Evolutionary conservation across 163 green algal species (phyloP).

Genomic region (Scenedesmus sp.): DNA sequence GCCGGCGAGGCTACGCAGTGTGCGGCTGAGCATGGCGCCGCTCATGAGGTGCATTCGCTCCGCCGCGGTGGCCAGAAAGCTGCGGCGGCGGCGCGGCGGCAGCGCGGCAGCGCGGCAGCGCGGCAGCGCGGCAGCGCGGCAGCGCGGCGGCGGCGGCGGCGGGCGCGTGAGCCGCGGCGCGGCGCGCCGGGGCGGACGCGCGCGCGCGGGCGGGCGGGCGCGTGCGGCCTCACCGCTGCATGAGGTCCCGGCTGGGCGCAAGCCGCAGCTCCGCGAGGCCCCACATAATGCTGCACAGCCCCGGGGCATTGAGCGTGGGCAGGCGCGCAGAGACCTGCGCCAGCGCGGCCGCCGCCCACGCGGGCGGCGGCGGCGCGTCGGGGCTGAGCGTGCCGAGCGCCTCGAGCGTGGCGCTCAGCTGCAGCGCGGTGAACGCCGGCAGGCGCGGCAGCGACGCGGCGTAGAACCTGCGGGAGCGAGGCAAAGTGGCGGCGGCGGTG

Average conservation of each 20-base stretch:
- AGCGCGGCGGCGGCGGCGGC: too few relatives aligned
- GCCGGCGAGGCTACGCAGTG: constrained; percentile 1
- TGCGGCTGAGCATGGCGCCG: constrained; percentile 3
- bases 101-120: neutral
- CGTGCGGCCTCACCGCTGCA: constrained; percentile 4
- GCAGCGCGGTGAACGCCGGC: constrained; percentile 2
- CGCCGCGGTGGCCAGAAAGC: constrained; percentile 6
- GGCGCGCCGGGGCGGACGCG: too few relatives aligned
- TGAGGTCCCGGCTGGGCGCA: constrained; percentile 2
- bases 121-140: neutral
- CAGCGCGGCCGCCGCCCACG: constrained; percentile 25
- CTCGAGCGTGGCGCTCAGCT: neutral
- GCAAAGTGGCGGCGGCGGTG: too few relatives aligned
- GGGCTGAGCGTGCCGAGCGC: neutral
- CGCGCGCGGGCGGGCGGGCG: too few relatives aligned
- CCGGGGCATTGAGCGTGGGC: neutral
- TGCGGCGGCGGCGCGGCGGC: neutral
- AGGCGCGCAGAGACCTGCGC: constrained; percentile 9
- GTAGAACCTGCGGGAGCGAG: constrained; percentile 25
- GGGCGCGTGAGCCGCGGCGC: too few relatives aligned
- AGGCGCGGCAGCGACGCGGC: constrained; percentile 10
- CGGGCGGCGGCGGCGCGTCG: neutral
- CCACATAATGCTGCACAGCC: constrained; percentile 17
- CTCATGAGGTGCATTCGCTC: constrained; percentile 36
- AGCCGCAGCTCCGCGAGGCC: constrained; percentile 24